Percentiles rank a stretch among this genome's conserved stretches.
phyloP scores from a whole-genome alignment of 768 basidiomycete species.

The Suillus subalutaceus region DNA sequence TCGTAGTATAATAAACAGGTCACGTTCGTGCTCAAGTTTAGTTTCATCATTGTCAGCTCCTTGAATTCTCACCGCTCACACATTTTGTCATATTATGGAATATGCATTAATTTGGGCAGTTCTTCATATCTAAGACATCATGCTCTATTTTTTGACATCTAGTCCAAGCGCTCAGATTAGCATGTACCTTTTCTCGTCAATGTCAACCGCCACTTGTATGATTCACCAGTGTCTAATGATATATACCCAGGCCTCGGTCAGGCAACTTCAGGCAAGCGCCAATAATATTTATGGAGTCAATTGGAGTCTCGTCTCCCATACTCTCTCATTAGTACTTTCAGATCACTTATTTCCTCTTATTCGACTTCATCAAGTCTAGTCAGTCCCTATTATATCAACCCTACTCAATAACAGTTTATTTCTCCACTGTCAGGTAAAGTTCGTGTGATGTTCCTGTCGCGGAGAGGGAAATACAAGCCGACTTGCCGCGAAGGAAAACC shows the following conservation, averaged over 20 bases:
- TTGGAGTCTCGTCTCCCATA: neutral
- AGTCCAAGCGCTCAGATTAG: neutral
- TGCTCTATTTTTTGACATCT: conserved; percentile 4
- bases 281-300: neutral
- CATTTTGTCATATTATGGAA: conserved; percentile 7
- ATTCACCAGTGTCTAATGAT: neutral
- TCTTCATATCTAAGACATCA: neutral
- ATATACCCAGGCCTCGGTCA: neutral
- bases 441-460: too few species aligned
- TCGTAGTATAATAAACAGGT: conserved; percentile 3
- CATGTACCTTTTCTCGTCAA: neutral
- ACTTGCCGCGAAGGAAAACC: too few species aligned
- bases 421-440: too few species aligned
- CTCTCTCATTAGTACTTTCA: neutral
- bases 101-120: neutral
- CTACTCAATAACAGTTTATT: too few species aligned
- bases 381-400: neutral
- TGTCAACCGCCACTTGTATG: neutral
- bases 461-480: too few species aligned
- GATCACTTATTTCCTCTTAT: neutral
- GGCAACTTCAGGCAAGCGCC: neutral
- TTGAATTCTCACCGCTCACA: conserved; percentile 5
- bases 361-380: neutral
- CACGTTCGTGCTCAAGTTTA: conserved; percentile 7
- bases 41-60: neutral